phyloP scores from a whole-genome alignment of 1,284 basidiomycete genomes.

The Wolfiporia cocos region DNA sequence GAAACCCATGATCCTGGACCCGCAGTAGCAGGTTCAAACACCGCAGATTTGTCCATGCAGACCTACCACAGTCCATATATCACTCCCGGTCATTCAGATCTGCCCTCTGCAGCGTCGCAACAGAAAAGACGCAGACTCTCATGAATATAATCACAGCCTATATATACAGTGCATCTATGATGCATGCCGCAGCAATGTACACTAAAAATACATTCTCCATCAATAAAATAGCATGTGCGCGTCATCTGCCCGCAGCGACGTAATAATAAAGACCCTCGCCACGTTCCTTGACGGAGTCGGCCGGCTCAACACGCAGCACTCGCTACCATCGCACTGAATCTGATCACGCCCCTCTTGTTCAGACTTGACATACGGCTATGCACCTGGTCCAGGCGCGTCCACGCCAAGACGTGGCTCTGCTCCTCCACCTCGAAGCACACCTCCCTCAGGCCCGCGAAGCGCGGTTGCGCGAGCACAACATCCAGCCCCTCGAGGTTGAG shows the following conservation, averaged over 20 bases:
- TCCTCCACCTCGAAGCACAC: slow-evolving; percentile 13
- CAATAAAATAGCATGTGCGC: too few species aligned
- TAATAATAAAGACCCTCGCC: too few species aligned
- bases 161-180: background rate
- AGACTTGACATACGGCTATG: slow-evolving; percentile 3
- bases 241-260: too few species aligned
- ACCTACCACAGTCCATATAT: too few species aligned
- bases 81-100: too few species aligned
- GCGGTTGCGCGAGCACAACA: slow-evolving; percentile 15
- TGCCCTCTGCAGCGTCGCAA: too few species aligned
- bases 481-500: slow-evolving; percentile 20
- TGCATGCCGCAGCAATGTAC: background rate
- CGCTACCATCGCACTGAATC: slow-evolving; percentile 2
- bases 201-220: too few species aligned
- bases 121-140: background rate
- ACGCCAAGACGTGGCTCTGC: background rate
- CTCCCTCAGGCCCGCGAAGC: slow-evolving; percentile 8
- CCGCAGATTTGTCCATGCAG: too few species aligned
- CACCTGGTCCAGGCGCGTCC: background rate
- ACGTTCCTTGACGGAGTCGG: too few species aligned
- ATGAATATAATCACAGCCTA: background rate
- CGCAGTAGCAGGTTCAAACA: too few species aligned
- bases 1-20: too few species aligned
- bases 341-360: slow-evolving; percentile 2
- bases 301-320: too few species aligned